These are phyloP conservation scores for Sinapis alba DNA, from an alignment of 441 rosid genomes.

Conservation along the genomic window DNA sequence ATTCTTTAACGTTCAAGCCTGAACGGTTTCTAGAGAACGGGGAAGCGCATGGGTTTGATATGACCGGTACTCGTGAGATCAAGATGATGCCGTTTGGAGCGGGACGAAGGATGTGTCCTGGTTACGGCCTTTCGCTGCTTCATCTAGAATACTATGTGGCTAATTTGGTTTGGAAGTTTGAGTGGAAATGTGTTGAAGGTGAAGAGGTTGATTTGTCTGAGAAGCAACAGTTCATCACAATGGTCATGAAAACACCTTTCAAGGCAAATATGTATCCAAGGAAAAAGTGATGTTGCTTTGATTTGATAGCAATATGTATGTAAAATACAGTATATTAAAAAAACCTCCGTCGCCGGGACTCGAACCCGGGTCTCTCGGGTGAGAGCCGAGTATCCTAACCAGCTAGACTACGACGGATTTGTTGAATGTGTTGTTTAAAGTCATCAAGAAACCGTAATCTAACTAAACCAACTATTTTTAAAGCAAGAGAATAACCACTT, in stretches of 20 bases:
- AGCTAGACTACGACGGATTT: slow-evolving; percentile 85
- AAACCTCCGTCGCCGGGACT: slow-evolving; percentile 78
- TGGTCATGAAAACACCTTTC: slow-evolving; percentile 47
- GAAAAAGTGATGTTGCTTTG: slow-evolving; percentile 17
- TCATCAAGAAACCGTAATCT: too few species aligned
- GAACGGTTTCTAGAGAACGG: slow-evolving; percentile 41
- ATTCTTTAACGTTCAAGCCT: slow-evolving; percentile 47
- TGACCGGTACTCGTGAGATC: slow-evolving; percentile 47
- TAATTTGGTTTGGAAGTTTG: slow-evolving; percentile 44
- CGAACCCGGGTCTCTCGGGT: slow-evolving; percentile 97
- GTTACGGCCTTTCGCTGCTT: slow-evolving; percentile 37
- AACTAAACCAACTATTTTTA: neutral
- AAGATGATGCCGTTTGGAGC: slow-evolving; percentile 52
- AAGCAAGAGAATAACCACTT: neutral
- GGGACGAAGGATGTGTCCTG: slow-evolving; percentile 46
- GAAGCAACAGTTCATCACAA: slow-evolving; percentile 45
- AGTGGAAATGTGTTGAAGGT: slow-evolving; percentile 47
- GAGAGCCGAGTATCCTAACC: slow-evolving; percentile 99
- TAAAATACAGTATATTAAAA: too few species aligned
- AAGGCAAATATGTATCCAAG: slow-evolving; percentile 33
- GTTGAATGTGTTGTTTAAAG: neutral
- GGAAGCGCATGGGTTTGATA: slow-evolving; percentile 33
- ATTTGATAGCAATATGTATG: neutral
- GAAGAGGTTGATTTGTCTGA: slow-evolving; percentile 45
- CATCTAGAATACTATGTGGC: slow-evolving; percentile 42